These are phyloP conservation scores for Megacollybia marginata DNA, from an alignment of 768 basidiomycete genomes.

Conservation along the genomic window DNA sequence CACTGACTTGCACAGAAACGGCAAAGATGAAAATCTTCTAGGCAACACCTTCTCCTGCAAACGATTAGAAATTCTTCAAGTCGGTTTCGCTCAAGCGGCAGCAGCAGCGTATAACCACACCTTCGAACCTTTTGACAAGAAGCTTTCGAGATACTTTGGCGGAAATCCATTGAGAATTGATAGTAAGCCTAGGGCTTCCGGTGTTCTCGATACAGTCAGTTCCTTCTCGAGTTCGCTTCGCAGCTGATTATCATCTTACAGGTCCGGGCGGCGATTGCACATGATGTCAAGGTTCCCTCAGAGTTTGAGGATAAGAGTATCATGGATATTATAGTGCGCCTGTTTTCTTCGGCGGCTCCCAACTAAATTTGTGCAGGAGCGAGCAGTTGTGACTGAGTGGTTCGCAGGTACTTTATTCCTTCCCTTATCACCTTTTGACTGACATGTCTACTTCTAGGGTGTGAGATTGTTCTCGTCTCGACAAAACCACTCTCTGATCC, in stretches of 20 bases:
- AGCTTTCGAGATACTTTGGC: constrained; percentile 60
- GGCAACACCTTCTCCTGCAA: constrained; percentile 67
- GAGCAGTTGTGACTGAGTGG: constrained; percentile 73
- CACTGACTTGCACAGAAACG: constrained; percentile 36
- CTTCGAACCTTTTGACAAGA: constrained; percentile 53
- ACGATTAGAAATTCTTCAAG: constrained; percentile 52
- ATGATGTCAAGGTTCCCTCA: constrained; percentile 61
- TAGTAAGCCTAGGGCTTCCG: constrained; percentile 67
- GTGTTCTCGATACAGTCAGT: constrained; percentile 63
- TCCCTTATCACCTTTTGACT: constrained; percentile 4
- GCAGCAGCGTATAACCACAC: constrained; percentile 55
- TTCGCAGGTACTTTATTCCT: constrained; percentile 40
- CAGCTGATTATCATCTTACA: constrained; percentile 15
- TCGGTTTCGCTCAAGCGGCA: constrained; percentile 66
- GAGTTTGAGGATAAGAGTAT: constrained; percentile 64
- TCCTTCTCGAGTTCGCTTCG: background rate
- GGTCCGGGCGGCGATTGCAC: constrained; percentile 64
- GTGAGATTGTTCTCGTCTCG: constrained; percentile 21
- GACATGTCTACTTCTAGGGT: constrained; percentile 25
- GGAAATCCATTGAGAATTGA: constrained; percentile 69
- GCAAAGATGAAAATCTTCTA: constrained; percentile 62
- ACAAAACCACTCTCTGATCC: background rate
- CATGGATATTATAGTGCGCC: constrained; percentile 49
- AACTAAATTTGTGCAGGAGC: constrained; percentile 37
- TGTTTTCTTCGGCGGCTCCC: background rate